A percentile compares a stretch with the other conserved stretches of the same genome.
phyloP scores from a whole-genome alignment of 352 stramenopile genomes.

The Pythium insidiosum region DNA sequence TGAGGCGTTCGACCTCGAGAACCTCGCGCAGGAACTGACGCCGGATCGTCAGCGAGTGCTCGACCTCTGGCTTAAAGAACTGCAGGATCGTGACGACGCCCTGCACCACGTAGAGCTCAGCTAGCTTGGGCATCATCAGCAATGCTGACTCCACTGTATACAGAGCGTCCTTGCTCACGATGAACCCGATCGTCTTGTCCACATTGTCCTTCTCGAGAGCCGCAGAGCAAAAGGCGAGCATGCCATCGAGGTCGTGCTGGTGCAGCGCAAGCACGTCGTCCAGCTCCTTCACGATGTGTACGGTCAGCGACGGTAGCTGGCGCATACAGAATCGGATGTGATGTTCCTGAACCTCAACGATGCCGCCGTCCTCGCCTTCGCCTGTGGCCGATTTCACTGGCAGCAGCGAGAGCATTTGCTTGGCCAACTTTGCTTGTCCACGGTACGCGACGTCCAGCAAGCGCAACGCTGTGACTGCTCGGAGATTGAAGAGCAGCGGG shows the following conservation, averaged over 20 bases:
- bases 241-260: conserved; percentile 24
- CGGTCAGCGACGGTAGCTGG: conserved; percentile 40
- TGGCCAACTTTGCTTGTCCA: conserved; percentile 58
- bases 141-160: conserved; percentile 36
- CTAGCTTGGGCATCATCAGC: conserved; percentile 45
- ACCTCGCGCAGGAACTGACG: conserved; percentile 57
- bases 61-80: conserved; percentile 49
- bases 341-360: conserved; percentile 22
- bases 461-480: conserved; percentile 36
- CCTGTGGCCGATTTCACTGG: no score
- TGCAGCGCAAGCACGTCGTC: conserved; percentile 52
- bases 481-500: conserved; percentile 47
- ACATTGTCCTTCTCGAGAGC: conserved; percentile 55
- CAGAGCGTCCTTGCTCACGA: conserved; percentile 40
- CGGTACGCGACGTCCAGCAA: conserved; percentile 59
- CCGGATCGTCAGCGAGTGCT: conserved; percentile 35
- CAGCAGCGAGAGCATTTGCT: conserved; percentile 52
- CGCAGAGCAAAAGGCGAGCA: conserved; percentile 50
- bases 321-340: conserved; percentile 49
- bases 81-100: conserved; percentile 39
- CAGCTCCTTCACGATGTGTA: conserved; percentile 69
- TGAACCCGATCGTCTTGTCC: conserved; percentile 58
- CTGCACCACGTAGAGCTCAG: conserved; percentile 45
- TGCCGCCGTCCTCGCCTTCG: no score
- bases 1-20: conserved; percentile 46